A percentile compares a stretch with the other conserved stretches of the same genome.
phyloP scores from a whole-genome alignment of 768 basidiomycete genomes.

The Suillus discolor region DNA sequence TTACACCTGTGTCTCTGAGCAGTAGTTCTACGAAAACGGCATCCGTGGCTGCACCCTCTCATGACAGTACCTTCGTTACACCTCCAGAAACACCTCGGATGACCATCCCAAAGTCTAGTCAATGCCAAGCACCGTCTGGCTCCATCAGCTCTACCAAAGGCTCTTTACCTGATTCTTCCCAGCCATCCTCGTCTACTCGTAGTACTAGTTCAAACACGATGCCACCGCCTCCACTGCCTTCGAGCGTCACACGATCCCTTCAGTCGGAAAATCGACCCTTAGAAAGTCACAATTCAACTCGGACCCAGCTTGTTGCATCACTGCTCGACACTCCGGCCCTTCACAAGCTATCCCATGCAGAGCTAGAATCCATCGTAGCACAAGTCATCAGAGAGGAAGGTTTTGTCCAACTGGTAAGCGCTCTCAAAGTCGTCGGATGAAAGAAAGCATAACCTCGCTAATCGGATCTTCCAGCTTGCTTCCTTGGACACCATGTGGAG shows the following conservation, averaged over 20 bases:
- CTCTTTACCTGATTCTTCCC: slow-evolving; percentile 36
- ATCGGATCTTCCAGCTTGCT: slow-evolving; percentile 45
- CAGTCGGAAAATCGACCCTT: background rate
- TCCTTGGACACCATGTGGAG: slow-evolving; percentile 56
- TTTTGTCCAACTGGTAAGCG: slow-evolving; percentile 70
- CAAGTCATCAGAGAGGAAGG: slow-evolving; percentile 75
- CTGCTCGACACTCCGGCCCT: slow-evolving; percentile 48
- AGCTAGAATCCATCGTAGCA: slow-evolving; percentile 59
- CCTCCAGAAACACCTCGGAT: slow-evolving; percentile 27
- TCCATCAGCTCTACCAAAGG: slow-evolving; percentile 13
- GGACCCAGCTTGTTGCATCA: slow-evolving; percentile 36
- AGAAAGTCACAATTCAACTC: slow-evolving; percentile 9
- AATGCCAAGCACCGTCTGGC: background rate
- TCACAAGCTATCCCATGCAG: slow-evolving; percentile 52
- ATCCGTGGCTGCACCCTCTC: slow-evolving; percentile 19
- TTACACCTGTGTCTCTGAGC: slow-evolving; percentile 11
- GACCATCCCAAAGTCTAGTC: background rate
- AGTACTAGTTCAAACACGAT: slow-evolving; percentile 19
- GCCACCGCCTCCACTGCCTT: slow-evolving; percentile 36
- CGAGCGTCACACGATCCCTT: slow-evolving; percentile 11
- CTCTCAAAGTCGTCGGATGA: background rate
- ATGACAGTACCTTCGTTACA: slow-evolving; percentile 29
- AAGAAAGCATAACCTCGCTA: background rate
- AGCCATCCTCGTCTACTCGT: slow-evolving; percentile 30
- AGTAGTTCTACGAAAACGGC: background rate